A percentile compares a stretch with the other conserved stretches of the same genome.
These are phyloP conservation scores for Nakazawaea molendinolei DNA, from an alignment of 805 yeast species.

Conservation along the genomic window DNA sequence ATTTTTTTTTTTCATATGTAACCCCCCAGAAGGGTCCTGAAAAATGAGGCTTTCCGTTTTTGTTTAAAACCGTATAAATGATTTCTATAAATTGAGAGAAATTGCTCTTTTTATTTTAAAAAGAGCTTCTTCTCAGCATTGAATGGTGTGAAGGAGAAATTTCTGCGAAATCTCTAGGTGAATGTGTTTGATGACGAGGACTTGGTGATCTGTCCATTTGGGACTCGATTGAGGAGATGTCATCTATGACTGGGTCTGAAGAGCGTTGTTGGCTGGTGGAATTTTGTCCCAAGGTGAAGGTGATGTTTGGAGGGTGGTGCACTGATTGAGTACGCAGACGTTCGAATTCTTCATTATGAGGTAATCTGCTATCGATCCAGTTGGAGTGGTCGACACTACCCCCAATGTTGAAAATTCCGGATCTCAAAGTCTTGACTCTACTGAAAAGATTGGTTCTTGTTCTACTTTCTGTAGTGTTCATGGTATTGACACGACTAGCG, in stretches of 20 bases:
- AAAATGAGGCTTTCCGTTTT: too few relatives aligned
- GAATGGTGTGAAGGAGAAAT: too few relatives aligned
- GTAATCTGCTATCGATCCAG: conserved; percentile 9
- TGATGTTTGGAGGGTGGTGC: conserved; percentile 11
- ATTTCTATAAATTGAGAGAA: too few relatives aligned
- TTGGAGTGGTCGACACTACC: conserved; percentile 4
- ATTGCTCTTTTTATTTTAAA: too few relatives aligned
- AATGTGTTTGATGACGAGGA: too few relatives aligned
- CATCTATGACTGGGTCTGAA: neutral
- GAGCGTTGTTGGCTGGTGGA: neutral
- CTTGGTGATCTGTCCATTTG: too few relatives aligned
- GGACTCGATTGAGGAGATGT: neutral
- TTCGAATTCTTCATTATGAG: neutral
- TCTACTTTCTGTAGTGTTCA: conserved; percentile 6
- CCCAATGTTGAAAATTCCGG: conserved; percentile 9
- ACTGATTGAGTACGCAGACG: neutral
- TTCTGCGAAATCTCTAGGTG: too few relatives aligned
- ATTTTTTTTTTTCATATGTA: too few relatives aligned
- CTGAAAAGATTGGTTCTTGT: conserved; percentile 8
- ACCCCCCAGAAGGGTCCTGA: too few relatives aligned
- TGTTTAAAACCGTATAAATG: too few relatives aligned
- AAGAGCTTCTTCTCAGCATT: too few relatives aligned
- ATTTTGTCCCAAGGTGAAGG: conserved; percentile 5
- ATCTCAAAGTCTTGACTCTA: conserved; percentile 8
- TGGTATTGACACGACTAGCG: conserved; percentile 2